phyloP scores from a whole-genome alignment of 768 basidiomycete species.

The Leccinum ochraceum region DNA sequence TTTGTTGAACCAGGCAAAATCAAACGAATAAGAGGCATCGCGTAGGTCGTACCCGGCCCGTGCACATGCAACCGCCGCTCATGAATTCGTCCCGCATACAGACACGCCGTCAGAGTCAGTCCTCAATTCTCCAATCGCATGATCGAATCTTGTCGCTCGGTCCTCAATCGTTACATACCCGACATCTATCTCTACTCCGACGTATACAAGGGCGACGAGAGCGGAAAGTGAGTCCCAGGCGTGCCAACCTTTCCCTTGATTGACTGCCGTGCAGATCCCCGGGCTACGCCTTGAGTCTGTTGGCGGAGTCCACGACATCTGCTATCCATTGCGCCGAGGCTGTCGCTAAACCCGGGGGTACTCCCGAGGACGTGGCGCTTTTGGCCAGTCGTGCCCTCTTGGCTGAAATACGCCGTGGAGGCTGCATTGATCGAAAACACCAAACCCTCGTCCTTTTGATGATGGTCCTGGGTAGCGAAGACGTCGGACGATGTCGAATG shows the following conservation, averaged over 20 bases:
- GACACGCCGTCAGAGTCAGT: conserved; percentile 94
- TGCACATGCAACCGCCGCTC: not conserved
- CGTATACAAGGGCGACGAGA: conserved; percentile 96
- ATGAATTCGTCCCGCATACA: conserved; percentile 32
- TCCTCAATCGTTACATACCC: conserved; percentile 95
- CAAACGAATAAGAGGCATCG: conserved; percentile 92
- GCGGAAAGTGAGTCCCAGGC: conserved; percentile 75
- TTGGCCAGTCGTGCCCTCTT: conserved; percentile 78
- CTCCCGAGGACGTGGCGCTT: conserved; percentile 92
- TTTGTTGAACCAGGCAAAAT: conserved; percentile 92
- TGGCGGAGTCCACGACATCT: conserved; percentile 91
- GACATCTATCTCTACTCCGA: conserved; percentile 99
- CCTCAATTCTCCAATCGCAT: conserved; percentile 98
- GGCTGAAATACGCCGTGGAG: conserved; percentile 75
- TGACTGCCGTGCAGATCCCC: conserved; percentile 66
- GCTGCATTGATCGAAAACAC: conserved; percentile 89
- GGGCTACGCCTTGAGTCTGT: conserved; percentile 87
- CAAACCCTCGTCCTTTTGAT: conserved; percentile 83
- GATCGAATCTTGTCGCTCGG: conserved; percentile 91
- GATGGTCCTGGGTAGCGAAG: conserved; percentile 98
- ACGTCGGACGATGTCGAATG: conserved; percentile 89
- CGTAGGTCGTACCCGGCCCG: conserved; percentile 54
- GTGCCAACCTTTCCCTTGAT: not conserved
- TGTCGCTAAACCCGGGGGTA: conserved; percentile 75
- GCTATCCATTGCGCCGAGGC: conserved; percentile 88